These are phyloP conservation scores for Quercus aquifolioides DNA, from an alignment of 306 rosid species.

Conservation along the genomic window DNA sequence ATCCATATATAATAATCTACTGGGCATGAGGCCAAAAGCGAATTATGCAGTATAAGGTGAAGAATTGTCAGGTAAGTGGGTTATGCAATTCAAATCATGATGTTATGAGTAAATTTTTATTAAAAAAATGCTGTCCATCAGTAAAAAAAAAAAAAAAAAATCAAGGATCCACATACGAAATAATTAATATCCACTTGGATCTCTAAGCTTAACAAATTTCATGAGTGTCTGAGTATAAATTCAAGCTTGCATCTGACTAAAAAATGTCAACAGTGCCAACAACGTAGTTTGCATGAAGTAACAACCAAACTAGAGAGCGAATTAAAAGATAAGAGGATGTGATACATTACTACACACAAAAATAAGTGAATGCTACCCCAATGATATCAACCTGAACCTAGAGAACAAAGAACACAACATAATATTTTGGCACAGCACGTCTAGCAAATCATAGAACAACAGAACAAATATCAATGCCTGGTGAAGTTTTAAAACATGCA, in stretches of 20 bases:
- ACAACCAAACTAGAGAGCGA: background rate
- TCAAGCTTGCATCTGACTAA: background rate
- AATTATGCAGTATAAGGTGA: background rate
- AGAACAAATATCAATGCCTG: conserved; percentile 3
- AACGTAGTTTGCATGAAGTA: background rate
- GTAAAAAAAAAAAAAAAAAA: background rate
- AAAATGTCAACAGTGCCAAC: background rate
- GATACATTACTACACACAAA: background rate
- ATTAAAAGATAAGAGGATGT: background rate
- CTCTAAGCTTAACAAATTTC: background rate
- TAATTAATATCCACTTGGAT: background rate
- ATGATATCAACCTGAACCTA: background rate
- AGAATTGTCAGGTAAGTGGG: background rate
- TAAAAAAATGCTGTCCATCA: background rate
- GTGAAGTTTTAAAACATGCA: background rate
- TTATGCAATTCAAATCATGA: background rate
- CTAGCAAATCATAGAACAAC: background rate
- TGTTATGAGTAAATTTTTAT: background rate
- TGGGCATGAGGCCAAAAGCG: background rate
- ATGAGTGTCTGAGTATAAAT: background rate
- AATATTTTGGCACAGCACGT: background rate
- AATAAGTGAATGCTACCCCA: background rate
- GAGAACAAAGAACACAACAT: background rate
- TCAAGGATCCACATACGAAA: background rate
- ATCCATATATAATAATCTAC: background rate